These are phyloP conservation scores for Zymoseptoria tritici DNA, from an alignment of 2,329 filamentous ascomycete genomes.

Conservation along the genomic window DNA sequence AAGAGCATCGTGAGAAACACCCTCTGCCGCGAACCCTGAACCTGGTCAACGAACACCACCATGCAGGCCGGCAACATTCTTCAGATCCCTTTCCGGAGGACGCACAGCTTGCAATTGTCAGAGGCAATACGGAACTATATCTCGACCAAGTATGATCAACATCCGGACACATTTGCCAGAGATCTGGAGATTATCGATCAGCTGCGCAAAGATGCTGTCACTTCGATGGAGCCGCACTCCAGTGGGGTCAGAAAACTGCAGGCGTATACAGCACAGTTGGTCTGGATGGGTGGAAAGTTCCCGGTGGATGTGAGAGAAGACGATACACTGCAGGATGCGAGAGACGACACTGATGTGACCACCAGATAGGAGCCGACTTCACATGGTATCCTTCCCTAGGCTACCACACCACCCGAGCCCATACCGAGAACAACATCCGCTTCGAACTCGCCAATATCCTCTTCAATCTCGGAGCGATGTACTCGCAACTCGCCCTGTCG, in stretches of 20 bases:
- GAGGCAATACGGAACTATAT: slow-evolving; percentile 89
- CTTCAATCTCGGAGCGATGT: slow-evolving; percentile 88
- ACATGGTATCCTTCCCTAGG: slow-evolving; percentile 92
- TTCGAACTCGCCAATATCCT: slow-evolving; percentile 88
- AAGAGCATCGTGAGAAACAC: not conserved
- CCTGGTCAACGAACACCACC: slow-evolving; percentile 1
- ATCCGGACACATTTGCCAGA: slow-evolving; percentile 89
- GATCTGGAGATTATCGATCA: slow-evolving; percentile 83
- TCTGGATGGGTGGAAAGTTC: slow-evolving; percentile 92
- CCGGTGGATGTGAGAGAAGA: slow-evolving; percentile 68
- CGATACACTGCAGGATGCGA: not conserved
- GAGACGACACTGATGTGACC: slow-evolving; percentile 8
- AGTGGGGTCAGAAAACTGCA: slow-evolving; percentile 85
- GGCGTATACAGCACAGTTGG: slow-evolving; percentile 82
- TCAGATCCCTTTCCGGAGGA: slow-evolving; percentile 80
- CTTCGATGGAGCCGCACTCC: slow-evolving; percentile 77
- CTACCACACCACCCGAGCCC: slow-evolving; percentile 42
- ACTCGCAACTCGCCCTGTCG: slow-evolving; percentile 81
- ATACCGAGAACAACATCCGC: slow-evolving; percentile 54
- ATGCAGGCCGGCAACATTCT: slow-evolving; percentile 51
- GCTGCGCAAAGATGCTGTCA: slow-evolving; percentile 76
- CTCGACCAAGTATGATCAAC: slow-evolving; percentile 95
- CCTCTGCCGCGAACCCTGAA: not conserved
- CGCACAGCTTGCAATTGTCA: slow-evolving; percentile 69
- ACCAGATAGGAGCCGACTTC: slow-evolving; percentile 84